These are phyloP conservation scores for Colletotrichum cuscutae DNA, from an alignment of 2,329 filamentous ascomycete genomes.

Conservation along the genomic window DNA sequence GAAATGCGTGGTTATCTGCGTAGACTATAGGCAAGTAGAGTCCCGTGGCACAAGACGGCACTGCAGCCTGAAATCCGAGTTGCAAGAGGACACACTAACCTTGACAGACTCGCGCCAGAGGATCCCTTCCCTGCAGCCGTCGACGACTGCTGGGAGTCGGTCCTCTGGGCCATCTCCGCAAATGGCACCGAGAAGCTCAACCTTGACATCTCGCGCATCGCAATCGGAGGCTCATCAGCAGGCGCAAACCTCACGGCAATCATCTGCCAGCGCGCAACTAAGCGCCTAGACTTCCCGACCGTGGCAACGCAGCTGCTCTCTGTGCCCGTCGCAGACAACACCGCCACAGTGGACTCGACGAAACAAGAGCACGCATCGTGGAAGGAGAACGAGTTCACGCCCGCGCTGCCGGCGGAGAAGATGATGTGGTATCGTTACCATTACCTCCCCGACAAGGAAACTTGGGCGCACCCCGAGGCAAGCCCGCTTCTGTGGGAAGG, in stretches of 20 bases:
- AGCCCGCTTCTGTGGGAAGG: conserved; percentile 62
- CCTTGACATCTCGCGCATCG: conserved; percentile 55
- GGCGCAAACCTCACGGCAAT: conserved; percentile 63
- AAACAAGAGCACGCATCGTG: conserved; percentile 56
- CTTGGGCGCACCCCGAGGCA: conserved; percentile 62
- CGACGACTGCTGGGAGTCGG: conserved; percentile 65
- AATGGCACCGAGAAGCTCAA: conserved; percentile 43
- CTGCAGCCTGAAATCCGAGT: no score
- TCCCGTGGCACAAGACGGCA: not conserved
- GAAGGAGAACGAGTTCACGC: conserved; percentile 59
- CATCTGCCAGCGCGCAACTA: conserved; percentile 61
- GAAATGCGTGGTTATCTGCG: conserved; percentile 63
- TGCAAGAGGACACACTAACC: not conserved
- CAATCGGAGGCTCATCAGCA: conserved; percentile 55
- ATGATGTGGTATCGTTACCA: conserved; percentile 71
- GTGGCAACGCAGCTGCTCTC: conserved; percentile 60
- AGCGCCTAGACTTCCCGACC: conserved; percentile 45
- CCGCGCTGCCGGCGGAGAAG: conserved; percentile 64
- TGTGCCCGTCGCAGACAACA: conserved; percentile 69
- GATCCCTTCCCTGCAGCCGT: conserved; percentile 66
- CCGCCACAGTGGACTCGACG: conserved; percentile 56
- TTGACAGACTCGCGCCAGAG: conserved; percentile 63
- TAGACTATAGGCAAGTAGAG: conserved; percentile 61
- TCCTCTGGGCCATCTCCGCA: conserved; percentile 54
- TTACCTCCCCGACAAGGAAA: conserved; percentile 60